phyloP scores from a whole-genome alignment of 139 green algal species.

The Mychonastes homosphaera region DNA sequence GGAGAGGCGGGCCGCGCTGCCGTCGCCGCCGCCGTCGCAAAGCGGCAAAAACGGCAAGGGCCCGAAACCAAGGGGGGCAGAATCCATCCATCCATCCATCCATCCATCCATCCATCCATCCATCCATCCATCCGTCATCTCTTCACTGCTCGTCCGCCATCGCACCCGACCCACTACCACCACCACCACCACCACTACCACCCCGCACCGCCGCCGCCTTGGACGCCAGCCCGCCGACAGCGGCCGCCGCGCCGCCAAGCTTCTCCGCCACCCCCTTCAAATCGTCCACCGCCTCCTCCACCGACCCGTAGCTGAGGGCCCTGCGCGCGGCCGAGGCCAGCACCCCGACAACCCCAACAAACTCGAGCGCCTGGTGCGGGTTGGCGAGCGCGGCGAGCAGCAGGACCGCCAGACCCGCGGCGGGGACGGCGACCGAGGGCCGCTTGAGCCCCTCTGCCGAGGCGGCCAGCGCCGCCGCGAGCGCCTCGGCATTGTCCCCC shows the following conservation, averaged over 20 bases:
- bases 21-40: too few species aligned
- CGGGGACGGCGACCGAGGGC: neutral
- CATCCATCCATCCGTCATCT: too few species aligned
- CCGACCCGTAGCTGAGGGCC: constrained; percentile 20
- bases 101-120: too few species aligned
- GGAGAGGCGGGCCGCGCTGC: too few species aligned
- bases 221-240: neutral
- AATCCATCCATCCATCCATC: too few species aligned
- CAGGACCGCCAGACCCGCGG: constrained; percentile 3
- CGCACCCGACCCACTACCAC: neutral
- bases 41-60: too few species aligned
- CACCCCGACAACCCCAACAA: constrained; percentile 38
- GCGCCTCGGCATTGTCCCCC: constrained; percentile 26
- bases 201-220: neutral
- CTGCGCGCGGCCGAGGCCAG: constrained; percentile 22
- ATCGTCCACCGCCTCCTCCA: constrained; percentile 26
- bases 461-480: constrained; percentile 1
- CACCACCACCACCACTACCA: neutral
- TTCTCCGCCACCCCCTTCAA: neutral
- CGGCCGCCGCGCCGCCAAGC: neutral
- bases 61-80: too few species aligned
- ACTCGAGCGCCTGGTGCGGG: constrained; percentile 32
- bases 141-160: neutral
- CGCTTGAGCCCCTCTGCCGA: neutral
- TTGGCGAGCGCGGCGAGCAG: constrained; percentile 18